Conservation (phyloP, 352 stramenopile species). For the Pythium vanterpoolii region DNA sequence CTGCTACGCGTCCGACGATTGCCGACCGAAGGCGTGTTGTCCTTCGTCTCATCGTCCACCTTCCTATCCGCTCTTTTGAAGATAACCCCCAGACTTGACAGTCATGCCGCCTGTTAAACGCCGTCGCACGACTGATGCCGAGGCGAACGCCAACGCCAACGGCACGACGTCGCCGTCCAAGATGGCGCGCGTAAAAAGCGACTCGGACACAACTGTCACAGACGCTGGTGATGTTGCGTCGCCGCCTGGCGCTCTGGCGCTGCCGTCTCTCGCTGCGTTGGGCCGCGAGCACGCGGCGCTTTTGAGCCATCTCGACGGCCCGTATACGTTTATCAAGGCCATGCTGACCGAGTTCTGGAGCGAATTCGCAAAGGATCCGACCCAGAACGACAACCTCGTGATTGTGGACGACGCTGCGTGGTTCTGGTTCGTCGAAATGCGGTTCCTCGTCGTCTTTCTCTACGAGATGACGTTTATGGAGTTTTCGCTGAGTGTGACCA, state of each 20-base stretch:
- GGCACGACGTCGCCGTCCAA: background rate
- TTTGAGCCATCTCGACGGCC: constrained; percentile 14
- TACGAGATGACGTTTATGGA: constrained; percentile 87
- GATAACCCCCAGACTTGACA: no score
- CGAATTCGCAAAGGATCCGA: constrained; percentile 51
- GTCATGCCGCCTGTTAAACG: constrained; percentile 24
- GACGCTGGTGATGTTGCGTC: background rate
- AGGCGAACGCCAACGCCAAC: background rate
- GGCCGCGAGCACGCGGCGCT: constrained; percentile 17
- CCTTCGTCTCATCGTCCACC: no score
- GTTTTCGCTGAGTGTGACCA: constrained; percentile 81
- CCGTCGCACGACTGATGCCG: constrained; percentile 16
- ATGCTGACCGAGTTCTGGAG: constrained; percentile 71
- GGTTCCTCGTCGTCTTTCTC: constrained; percentile 76
- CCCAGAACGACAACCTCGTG: constrained; percentile 28
- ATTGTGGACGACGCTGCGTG: constrained; percentile 56
- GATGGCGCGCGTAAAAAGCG: background rate
- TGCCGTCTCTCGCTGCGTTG: constrained; percentile 1
- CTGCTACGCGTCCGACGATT: no score
- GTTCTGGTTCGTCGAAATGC: constrained; percentile 85
- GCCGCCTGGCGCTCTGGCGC: background rate
- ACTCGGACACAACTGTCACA: background rate
- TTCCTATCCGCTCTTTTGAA: no score
- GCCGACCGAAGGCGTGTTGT: no score
- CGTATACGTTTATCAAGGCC: constrained; percentile 52